Base-by-base conservation (phyloP, 192 early-diverging fungal genomes). In the Coemansia nantahalensis region DNA sequence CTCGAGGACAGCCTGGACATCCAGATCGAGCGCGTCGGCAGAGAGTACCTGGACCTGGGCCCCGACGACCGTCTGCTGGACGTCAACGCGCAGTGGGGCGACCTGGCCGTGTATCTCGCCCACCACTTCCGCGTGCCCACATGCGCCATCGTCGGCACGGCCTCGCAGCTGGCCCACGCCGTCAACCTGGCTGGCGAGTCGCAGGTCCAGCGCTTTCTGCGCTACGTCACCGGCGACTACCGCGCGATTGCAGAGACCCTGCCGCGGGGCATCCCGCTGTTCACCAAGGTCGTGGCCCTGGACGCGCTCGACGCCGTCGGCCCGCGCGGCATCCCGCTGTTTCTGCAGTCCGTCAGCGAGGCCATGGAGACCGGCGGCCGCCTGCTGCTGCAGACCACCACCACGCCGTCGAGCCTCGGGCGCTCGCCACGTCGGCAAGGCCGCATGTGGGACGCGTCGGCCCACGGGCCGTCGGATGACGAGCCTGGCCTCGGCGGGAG, bases 1-100 rank as follows among this genome's bases (percentile, higher is more conserved):
- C 61, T 73, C 17, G 61, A 68, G 44, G 24, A 44, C 11, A 43
- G 56, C 2, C 43, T 68, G 46, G 41, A 31, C 17, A 42, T 65
- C 8, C 69, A 73, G 55, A 63, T 73, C 50, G 57, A 63, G 24
- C 61, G 77, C 5, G 31, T 79, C 5, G 64, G 53, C 48, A 54
- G 50, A 14, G 68, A 79, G 38, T 68, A 73, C 34, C 49, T 79
- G 44, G 69, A 72, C 43, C 57, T 79, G 47, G 59, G 58, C 16
- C 50, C 64, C 12, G 62, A 72, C 21, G 77, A 79, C 36, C 68
- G 69, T 8, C 45, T 79, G 35, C 56, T 79, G 11, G 69, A 72
- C 23, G 38, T 66, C 32, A 57, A 59, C 32, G 57, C 65, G 28
- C 65, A 65, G 35, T 79, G 77, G 77, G 77, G 77, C 26, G 69